phyloP scores from a whole-genome alignment of 2,329 filamentous ascomycete genomes.

The Sporothrix dimorphospora region DNA sequence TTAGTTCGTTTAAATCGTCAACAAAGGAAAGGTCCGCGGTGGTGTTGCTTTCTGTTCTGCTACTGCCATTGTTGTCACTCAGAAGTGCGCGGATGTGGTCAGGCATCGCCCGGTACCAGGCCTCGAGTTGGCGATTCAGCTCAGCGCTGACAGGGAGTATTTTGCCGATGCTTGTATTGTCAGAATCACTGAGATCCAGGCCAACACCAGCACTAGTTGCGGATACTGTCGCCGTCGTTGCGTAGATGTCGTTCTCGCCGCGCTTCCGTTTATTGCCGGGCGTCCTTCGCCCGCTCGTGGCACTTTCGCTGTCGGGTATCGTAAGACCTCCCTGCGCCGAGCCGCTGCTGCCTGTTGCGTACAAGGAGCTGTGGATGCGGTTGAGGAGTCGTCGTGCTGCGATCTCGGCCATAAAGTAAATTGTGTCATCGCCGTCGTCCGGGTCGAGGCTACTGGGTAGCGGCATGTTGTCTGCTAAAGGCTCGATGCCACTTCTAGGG shows the following conservation, averaged over 20 bases:
- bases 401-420: conserved; percentile 48
- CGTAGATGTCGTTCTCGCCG: not conserved
- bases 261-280: conserved; percentile 25
- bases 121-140: conserved; percentile 45
- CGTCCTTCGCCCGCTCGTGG: conserved; percentile 21
- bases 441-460: conserved; percentile 42
- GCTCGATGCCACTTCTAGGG: conserved; percentile 44
- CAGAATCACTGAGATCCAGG: conserved; percentile 5
- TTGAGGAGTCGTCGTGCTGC: conserved; percentile 48
- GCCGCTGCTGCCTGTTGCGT: conserved; percentile 39
- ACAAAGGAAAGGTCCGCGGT: conserved; percentile 44
- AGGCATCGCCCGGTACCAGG: conserved; percentile 46
- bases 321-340: conserved; percentile 31
- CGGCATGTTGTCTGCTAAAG: conserved; percentile 43
- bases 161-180: conserved; percentile 37
- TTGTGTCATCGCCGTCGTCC: conserved; percentile 42
- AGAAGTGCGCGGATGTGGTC: conserved; percentile 52
- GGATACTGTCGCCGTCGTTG: too few relatives aligned
- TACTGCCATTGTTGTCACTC: conserved; percentile 56
- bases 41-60: not conserved
- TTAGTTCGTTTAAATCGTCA: not conserved
- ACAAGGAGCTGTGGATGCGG: conserved; percentile 48
- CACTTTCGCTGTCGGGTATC: not conserved
- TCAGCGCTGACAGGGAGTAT: conserved; percentile 43
- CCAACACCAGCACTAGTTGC: not conserved